Percentiles rank a stretch among this genome's conserved stretches.
These are phyloP conservation scores for Gamarada debralockiae DNA, from an alignment of 495 filamentous ascomycete genomes.

Conservation along the genomic window DNA sequence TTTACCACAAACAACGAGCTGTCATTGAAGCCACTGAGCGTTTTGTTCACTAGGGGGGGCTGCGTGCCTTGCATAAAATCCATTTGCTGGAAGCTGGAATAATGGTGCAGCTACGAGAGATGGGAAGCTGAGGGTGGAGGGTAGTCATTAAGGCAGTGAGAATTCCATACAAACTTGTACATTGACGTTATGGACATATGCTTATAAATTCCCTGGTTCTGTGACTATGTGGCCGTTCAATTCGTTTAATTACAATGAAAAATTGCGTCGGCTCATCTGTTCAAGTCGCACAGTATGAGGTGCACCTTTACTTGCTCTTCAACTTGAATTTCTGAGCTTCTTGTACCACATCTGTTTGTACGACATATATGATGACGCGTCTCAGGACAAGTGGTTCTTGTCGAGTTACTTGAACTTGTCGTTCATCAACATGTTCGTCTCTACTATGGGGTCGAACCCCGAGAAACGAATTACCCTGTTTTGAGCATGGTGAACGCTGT, in stretches of 20 bases:
- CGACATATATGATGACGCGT: no score
- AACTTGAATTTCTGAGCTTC: no score
- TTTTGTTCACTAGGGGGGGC: constrained; percentile 4
- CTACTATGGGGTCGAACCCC: no score
- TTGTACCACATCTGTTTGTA: no score
- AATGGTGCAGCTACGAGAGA: background rate
- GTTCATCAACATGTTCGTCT: no score
- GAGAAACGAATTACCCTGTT: no score
- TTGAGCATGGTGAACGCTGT: no score
- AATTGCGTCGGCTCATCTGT: background rate
- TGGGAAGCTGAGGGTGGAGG: background rate
- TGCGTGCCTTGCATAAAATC: constrained; percentile 8
- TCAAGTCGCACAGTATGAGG: no score
- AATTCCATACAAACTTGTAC: constrained; percentile 1
- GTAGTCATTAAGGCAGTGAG: background rate
- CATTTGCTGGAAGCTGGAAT: background rate
- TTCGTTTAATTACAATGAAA: background rate
- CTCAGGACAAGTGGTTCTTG: no score
- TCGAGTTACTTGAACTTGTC: no score
- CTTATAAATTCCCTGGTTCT: background rate
- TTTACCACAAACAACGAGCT: constrained; percentile 5
- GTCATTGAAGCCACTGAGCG: constrained; percentile 19
- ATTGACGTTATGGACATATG: background rate
- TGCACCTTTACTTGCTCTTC: no score
- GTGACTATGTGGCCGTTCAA: background rate